Conservation (phyloP, 1,284 basidiomycete genomes). For the Neotropicomus parvogracilis region DNA sequence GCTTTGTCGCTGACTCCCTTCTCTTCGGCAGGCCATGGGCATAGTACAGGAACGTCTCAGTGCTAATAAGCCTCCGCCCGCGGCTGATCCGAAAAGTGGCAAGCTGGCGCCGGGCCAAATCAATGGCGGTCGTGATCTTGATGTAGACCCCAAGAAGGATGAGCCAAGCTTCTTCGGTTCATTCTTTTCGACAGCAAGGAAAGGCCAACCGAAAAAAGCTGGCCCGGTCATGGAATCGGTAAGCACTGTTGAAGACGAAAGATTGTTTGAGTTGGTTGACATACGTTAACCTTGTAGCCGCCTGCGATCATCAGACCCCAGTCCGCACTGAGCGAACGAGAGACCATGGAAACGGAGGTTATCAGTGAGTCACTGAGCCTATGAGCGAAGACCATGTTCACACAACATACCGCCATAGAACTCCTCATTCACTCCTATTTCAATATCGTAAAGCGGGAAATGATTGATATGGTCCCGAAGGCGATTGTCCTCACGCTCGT, state of each 20-base stretch:
- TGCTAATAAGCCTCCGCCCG: slow-evolving; percentile 63
- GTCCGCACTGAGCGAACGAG: slow-evolving; percentile 89
- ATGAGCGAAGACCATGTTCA: background rate
- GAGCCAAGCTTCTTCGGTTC: slow-evolving; percentile 93
- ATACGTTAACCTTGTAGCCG: slow-evolving; percentile 43
- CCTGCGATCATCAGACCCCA: slow-evolving; percentile 91
- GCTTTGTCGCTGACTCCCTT: slow-evolving; percentile 7
- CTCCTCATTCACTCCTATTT: slow-evolving; percentile 91
- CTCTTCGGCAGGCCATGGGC: slow-evolving; percentile 68
- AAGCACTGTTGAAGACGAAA: slow-evolving; percentile 18
- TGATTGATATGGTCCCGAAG: slow-evolving; percentile 99
- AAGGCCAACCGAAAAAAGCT: slow-evolving; percentile 67
- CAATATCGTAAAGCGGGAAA: slow-evolving; percentile 97
- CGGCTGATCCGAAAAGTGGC: slow-evolving; percentile 66
- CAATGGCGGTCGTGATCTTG: slow-evolving; percentile 93
- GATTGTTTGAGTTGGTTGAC: background rate
- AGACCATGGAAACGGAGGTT: slow-evolving; percentile 98
- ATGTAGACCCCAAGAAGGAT: slow-evolving; percentile 85
- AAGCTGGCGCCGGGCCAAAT: slow-evolving; percentile 40
- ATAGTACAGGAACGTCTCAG: slow-evolving; percentile 85
- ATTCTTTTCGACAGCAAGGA: slow-evolving; percentile 83
- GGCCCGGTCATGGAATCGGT: slow-evolving; percentile 78
- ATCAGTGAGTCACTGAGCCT: slow-evolving; percentile 74
- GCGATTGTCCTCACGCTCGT: slow-evolving; percentile 95
- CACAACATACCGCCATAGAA: slow-evolving; percentile 45